phyloP scores from a whole-genome alignment of 148 eudicot genomes.

The Oxyria digyna region DNA sequence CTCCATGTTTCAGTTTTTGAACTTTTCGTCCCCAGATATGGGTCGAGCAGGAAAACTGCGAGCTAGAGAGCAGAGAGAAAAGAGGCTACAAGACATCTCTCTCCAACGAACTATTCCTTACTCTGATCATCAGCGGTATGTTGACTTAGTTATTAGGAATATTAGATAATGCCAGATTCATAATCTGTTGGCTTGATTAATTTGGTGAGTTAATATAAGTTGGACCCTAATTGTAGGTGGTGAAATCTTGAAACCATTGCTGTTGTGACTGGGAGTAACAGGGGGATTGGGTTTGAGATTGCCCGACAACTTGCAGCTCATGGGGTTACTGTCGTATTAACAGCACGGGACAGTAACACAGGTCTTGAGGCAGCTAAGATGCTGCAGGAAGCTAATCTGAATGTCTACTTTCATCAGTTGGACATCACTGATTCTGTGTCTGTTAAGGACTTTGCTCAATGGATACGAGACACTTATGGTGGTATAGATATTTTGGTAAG shows the following conservation, averaged over 20 bases:
- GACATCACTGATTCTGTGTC: slow-evolving; percentile 69
- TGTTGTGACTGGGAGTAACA: slow-evolving; percentile 88
- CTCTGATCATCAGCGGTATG: slow-evolving; percentile 71
- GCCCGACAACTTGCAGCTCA: slow-evolving; percentile 65
- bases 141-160: not conserved
- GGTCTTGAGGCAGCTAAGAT: slow-evolving; percentile 82
- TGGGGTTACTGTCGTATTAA: slow-evolving; percentile 66
- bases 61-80: slow-evolving; percentile 56
- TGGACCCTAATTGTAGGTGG: slow-evolving; percentile 41
- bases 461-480: slow-evolving; percentile 52
- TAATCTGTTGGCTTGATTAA: not conserved
- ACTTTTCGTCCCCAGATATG: not conserved
- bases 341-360: slow-evolving; percentile 58
- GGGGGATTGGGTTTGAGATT: slow-evolving; percentile 97
- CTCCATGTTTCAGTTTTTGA: not conserved
- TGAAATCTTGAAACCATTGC: slow-evolving; percentile 72
- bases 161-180: not conserved
- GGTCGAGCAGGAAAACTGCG: slow-evolving; percentile 31
- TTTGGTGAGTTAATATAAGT: not conserved
- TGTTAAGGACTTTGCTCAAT: slow-evolving; percentile 37
- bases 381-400: slow-evolving; percentile 67
- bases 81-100: slow-evolving; percentile 76
- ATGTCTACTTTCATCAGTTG: slow-evolving; percentile 67
- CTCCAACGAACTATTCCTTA: slow-evolving; percentile 80
- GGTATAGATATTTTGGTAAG: slow-evolving; percentile 83